These are phyloP conservation scores for Euphrasia arctica DNA, from an alignment of 305 asterid species.

Conservation along the genomic window DNA sequence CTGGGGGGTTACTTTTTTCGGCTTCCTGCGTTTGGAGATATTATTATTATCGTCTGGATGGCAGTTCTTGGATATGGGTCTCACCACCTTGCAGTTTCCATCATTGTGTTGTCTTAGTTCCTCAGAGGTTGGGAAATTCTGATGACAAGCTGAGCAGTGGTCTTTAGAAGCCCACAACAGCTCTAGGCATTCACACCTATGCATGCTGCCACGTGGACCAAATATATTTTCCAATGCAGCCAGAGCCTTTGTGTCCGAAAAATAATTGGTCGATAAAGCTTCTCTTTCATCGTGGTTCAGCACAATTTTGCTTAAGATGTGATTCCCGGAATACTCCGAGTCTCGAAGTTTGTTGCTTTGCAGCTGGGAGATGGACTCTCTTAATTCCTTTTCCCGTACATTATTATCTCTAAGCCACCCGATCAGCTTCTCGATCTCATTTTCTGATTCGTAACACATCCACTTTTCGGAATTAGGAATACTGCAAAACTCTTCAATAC, in stretches of 20 bases:
- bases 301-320: conserved; percentile 35
- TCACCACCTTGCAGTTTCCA: conserved; percentile 45
- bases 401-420: conserved; percentile 80
- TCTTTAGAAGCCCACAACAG: conserved; percentile 62
- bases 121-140: conserved; percentile 49
- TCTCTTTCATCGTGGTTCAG: conserved; percentile 24
- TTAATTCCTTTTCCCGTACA: conserved; percentile 67
- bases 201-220: conserved; percentile 51
- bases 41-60: conserved; percentile 37
- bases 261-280: conserved; percentile 31
- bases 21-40: conserved; percentile 43
- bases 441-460: conserved; percentile 64
- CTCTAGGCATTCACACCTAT: conserved; percentile 84
- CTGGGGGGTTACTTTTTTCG: conserved; percentile 32
- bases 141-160: conserved; percentile 80
- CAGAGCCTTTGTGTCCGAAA: conserved; percentile 59
- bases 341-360: conserved; percentile 47
- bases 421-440: conserved; percentile 60
- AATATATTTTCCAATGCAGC: conserved; percentile 46
- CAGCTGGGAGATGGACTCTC: conserved; percentile 63
- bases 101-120: conserved; percentile 50
- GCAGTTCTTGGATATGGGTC: conserved; percentile 39
- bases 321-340: conserved; percentile 35
- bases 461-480: conserved; percentile 62
- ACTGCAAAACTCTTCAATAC: conserved; percentile 36